phyloP scores from a whole-genome alignment of 2,329 filamentous ascomycete species.

The Chrysoporthe puriensis region DNA sequence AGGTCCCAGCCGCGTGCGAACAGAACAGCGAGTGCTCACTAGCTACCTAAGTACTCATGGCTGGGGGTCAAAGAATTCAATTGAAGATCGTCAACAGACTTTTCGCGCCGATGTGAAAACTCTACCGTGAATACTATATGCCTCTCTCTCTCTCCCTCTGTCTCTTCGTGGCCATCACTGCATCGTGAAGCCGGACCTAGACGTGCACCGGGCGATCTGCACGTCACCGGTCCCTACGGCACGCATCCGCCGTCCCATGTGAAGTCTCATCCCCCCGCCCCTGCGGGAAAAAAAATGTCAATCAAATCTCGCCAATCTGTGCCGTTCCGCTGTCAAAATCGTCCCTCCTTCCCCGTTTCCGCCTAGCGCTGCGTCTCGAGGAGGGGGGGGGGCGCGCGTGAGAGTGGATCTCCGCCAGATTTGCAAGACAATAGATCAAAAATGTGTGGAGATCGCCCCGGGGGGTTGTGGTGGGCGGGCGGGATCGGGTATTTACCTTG shows the following conservation, averaged over 20 bases:
- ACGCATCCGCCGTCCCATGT: too few species aligned
- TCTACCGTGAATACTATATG: neutral
- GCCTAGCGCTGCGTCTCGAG: neutral
- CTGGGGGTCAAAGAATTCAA: neutral
- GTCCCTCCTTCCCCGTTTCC: neutral
- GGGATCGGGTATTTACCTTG: too few species aligned
- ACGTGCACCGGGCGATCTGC: too few species aligned
- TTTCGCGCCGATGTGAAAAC: neutral
- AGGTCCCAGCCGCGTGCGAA: neutral
- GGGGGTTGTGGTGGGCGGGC: neutral
- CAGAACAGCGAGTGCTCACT: neutral
- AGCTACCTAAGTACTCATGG: neutral
- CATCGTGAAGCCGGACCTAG: too few species aligned
- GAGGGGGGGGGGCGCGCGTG: neutral
- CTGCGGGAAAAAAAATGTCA: neutral
- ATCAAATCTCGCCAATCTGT: neutral
- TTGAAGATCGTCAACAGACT: slow-evolving; percentile 1
- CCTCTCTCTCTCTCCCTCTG: too few species aligned
- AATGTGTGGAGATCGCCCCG: neutral
- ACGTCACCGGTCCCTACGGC: neutral
- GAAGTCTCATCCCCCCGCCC: too few species aligned
- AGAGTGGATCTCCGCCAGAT: neutral
- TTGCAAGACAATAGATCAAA: neutral
- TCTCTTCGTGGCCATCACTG: too few species aligned
- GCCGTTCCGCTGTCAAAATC: slow-evolving; percentile 3